Conservation (phyloP, 2,329 filamentous ascomycete genomes). For the Neurospora sp. region DNA sequence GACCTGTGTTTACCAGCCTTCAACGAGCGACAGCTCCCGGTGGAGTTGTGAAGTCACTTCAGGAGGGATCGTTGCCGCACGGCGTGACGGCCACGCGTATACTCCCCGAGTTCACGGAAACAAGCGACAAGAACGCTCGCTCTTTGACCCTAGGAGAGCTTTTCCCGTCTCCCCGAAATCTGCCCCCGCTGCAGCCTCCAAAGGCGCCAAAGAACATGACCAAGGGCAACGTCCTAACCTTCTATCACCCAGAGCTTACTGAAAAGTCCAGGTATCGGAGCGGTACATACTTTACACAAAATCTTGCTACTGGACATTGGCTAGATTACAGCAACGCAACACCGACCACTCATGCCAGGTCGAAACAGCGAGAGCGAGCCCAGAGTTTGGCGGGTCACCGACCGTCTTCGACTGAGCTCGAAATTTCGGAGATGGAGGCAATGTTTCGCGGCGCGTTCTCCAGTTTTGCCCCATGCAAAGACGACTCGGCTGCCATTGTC, state of each 20-base stretch:
- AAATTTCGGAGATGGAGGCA: constrained; percentile 60
- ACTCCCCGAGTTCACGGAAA: constrained; percentile 33
- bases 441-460: constrained; percentile 71
- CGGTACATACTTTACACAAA: constrained; percentile 57
- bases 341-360: constrained; percentile 42
- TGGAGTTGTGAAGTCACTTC: constrained; percentile 34
- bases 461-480: constrained; percentile 67
- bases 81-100: constrained; percentile 64
- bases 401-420: constrained; percentile 43
- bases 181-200: constrained; percentile 59
- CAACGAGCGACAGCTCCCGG: constrained; percentile 26
- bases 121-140: constrained; percentile 38
- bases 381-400: constrained; percentile 55
- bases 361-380: constrained; percentile 62
- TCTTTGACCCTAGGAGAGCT: constrained; percentile 61
- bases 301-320: constrained; percentile 58
- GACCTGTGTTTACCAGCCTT: constrained; percentile 80
- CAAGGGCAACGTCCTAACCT: constrained; percentile 39
- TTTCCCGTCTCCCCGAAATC: constrained; percentile 57
- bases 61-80: constrained; percentile 60
- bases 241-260: constrained; percentile 28
- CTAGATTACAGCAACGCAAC: constrained; percentile 59
- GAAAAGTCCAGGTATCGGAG: constrained; percentile 45
- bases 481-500: constrained; percentile 62
- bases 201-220: constrained; percentile 61